These are phyloP conservation scores for Dichotomocladium elegans DNA, from an alignment of 371 early-diverging fungal genomes.

Conservation along the genomic window DNA sequence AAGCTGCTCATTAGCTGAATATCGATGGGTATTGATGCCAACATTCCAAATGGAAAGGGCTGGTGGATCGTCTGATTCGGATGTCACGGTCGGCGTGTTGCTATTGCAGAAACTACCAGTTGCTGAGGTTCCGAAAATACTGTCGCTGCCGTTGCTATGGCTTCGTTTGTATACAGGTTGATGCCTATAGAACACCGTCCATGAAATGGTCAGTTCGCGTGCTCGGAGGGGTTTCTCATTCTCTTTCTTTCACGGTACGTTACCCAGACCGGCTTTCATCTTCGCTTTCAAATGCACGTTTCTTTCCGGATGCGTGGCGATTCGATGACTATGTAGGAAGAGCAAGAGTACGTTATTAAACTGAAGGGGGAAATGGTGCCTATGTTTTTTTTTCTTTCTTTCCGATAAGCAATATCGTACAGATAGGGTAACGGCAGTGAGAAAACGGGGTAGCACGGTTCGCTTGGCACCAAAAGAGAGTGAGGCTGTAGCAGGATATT, in stretches of 20 bases:
- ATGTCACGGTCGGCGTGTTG: conserved; percentile 3
- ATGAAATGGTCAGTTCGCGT: no score
- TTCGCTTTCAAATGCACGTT: no score
- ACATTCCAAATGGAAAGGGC: conserved; percentile 22
- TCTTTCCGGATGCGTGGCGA: no score
- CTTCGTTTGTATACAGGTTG: no score
- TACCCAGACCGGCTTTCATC: no score
- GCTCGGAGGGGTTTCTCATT: no score
- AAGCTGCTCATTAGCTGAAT: no score
- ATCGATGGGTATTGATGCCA: conserved; percentile 16
- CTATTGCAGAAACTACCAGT: conserved; percentile 13
- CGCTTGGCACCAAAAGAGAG: conserved; percentile 6
- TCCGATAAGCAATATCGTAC: neutral
- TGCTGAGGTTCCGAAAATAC: conserved; percentile 9
- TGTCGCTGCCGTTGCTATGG: conserved; percentile 5
- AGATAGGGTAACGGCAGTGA: conserved; percentile 10
- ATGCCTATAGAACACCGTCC: no score
- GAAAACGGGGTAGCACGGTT: conserved; percentile 15
- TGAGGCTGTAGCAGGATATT: no score
- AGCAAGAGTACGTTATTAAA: no score
- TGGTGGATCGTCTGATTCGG: conserved; percentile 18
- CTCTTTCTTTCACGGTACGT: no score
- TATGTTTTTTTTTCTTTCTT: neutral
- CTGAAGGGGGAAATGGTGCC: neutral
- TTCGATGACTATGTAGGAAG: no score